Conservation (phyloP, 768 basidiomycete species). For the Agaricus subrufescens region DNA sequence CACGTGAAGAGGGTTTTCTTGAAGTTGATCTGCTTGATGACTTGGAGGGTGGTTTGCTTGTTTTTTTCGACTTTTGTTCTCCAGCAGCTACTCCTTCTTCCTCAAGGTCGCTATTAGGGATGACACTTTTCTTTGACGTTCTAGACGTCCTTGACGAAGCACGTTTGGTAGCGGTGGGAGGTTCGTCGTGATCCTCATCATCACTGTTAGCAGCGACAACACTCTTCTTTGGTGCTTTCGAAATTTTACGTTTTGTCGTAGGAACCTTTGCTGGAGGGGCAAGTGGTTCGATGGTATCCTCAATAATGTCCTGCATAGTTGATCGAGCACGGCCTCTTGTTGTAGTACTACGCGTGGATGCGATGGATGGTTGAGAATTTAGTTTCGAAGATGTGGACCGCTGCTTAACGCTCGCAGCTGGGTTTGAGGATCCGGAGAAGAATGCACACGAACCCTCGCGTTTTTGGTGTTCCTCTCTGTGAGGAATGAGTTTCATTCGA, state of each 20-base stretch:
- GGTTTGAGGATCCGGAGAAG: constrained; percentile 23
- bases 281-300: constrained; percentile 13
- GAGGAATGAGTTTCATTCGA: not conserved
- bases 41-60: not conserved
- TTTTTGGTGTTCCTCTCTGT: constrained; percentile 71
- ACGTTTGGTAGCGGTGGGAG: not conserved
- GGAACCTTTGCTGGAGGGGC: constrained; percentile 20
- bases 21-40: not conserved
- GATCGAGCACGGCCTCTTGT: constrained; percentile 5
- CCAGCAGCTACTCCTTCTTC: not conserved
- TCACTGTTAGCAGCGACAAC: not conserved
- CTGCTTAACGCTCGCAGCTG: constrained; percentile 9
- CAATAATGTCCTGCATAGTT: constrained; percentile 3
- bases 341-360: constrained; percentile 13
- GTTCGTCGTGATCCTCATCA: not conserved
- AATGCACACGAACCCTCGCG: constrained; percentile 50
- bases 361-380: constrained; percentile 22
- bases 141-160: not conserved
- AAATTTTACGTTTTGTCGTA: not conserved
- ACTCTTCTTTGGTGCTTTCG: not conserved
- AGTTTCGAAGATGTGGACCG: constrained; percentile 17
- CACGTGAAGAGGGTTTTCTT: not conserved
- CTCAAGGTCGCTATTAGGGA: not conserved
- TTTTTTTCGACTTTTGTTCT: not conserved
- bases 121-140: not conserved